Conservation (phyloP, 2,329 filamentous ascomycete genomes). For the Alternaria hordeiaustralica region DNA sequence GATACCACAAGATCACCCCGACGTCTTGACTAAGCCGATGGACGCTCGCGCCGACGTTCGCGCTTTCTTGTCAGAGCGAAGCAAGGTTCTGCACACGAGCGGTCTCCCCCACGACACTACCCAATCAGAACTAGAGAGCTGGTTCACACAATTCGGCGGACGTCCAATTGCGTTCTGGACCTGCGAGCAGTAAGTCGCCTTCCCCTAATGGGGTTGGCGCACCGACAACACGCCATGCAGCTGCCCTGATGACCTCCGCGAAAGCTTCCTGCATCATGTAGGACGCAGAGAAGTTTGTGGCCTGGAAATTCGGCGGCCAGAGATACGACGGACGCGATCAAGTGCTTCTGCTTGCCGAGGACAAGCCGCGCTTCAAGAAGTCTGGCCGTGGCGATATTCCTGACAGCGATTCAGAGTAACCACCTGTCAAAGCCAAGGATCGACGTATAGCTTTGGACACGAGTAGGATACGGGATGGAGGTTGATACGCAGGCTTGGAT, state of each 20-base stretch:
- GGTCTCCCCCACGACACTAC: not conserved
- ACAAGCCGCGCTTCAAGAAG: slow-evolving; percentile 43
- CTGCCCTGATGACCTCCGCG: not conserved
- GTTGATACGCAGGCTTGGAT: not conserved
- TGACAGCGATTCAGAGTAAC: slow-evolving; percentile 14
- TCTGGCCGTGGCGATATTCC: slow-evolving; percentile 25
- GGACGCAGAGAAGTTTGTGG: slow-evolving; percentile 56
- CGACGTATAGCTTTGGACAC: not conserved
- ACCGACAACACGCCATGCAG: not conserved
- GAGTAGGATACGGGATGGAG: not conserved
- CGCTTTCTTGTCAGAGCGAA: slow-evolving; percentile 81
- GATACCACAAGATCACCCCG: slow-evolving; percentile 92
- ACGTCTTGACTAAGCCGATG: slow-evolving; percentile 77
- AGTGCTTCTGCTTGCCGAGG: slow-evolving; percentile 32
- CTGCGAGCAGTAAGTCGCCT: not conserved
- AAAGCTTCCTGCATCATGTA: slow-evolving; percentile 35
- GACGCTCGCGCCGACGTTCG: not conserved
- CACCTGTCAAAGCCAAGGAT: not conserved
- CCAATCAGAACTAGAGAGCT: not conserved
- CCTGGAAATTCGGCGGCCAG: slow-evolving; percentile 24
- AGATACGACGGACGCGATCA: slow-evolving; percentile 27
- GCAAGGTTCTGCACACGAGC: slow-evolving; percentile 72
- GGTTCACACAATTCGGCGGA: not conserved
- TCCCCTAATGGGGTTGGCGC: not conserved
- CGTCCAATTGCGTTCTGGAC: not conserved